phyloP scores from a whole-genome alignment of 371 early-diverging fungal genomes.

The Mortierella sp. region DNA sequence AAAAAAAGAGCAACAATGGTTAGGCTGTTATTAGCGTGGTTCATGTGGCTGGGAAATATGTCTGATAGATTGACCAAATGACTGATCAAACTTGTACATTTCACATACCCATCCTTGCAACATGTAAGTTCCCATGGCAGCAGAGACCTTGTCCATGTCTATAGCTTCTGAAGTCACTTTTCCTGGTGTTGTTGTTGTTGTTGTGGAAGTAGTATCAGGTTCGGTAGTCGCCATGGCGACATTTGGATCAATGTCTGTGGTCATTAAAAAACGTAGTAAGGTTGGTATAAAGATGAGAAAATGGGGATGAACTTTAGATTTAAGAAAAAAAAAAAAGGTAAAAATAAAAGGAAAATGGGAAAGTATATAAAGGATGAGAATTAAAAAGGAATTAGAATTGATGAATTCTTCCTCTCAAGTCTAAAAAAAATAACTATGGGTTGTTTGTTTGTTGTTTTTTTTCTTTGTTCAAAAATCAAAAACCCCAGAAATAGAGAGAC shows the following conservation, averaged over 20 bases:
- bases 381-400: background rate
- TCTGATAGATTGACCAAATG: no score
- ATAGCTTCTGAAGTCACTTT: background rate
- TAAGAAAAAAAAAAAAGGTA: background rate
- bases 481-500: no score
- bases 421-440: no score
- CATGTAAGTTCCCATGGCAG: conserved; percentile 52
- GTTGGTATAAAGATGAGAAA: background rate
- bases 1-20: background rate
- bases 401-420: no score
- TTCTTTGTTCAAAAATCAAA: no score
- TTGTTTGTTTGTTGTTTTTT: no score
- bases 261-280: background rate
- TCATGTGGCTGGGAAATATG: no score
- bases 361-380: no score
- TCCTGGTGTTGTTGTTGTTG: background rate
- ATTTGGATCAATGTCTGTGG: background rate
- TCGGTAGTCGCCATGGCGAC: background rate
- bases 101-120: conserved; percentile 51
- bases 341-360: background rate
- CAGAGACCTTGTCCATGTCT: conserved; percentile 49
- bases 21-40: background rate
- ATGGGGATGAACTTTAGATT: no score
- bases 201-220: background rate
- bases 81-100: background rate